Percentiles rank a stretch among this genome's conserved stretches.
phyloP scores from a whole-genome alignment of 805 yeast genomes.

The Kodamaea laetipori region DNA sequence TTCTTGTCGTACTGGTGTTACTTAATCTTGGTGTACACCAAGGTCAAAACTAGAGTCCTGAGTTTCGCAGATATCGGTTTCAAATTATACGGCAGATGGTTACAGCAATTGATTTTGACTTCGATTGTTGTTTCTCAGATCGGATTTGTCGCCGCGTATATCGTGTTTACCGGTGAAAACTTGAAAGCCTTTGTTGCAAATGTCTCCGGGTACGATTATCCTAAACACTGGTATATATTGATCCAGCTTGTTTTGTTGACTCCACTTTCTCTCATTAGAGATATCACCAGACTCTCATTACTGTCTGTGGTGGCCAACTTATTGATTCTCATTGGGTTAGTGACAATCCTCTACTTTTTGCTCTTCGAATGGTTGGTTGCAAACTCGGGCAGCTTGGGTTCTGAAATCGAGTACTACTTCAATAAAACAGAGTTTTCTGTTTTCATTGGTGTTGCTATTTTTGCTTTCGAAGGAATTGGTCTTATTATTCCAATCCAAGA shows the following conservation, averaged over 20 bases:
- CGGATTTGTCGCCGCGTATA: constrained; percentile 81
- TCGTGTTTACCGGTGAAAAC: constrained; percentile 77
- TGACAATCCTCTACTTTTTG: constrained; percentile 62
- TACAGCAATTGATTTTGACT: constrained; percentile 61
- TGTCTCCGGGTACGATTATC: constrained; percentile 45
- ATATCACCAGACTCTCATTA: constrained; percentile 71
- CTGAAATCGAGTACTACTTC: constrained; percentile 51
- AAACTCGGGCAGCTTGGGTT: constrained; percentile 45
- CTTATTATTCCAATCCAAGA: constrained; percentile 80
- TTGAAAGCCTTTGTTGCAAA: constrained; percentile 61
- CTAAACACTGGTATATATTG: constrained; percentile 47
- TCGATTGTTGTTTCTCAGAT: constrained; percentile 72
- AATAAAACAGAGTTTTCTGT: constrained; percentile 64
- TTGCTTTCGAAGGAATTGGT: constrained; percentile 89
- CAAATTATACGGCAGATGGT: constrained; percentile 61
- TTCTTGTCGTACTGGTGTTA: constrained; percentile 78
- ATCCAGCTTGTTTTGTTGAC: constrained; percentile 59
- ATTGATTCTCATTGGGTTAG: constrained; percentile 65
- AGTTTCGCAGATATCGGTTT: constrained; percentile 81
- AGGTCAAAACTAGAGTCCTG: constrained; percentile 59
- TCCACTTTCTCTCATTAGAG: constrained; percentile 73
- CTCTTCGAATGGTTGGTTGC: constrained; percentile 43
- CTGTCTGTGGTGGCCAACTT: constrained; percentile 73
- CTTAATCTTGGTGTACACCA: constrained; percentile 60
- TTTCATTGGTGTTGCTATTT: constrained; percentile 81